Conservation (phyloP, 2,329 filamentous ascomycete species). For the Didymosphaeria variabile region DNA sequence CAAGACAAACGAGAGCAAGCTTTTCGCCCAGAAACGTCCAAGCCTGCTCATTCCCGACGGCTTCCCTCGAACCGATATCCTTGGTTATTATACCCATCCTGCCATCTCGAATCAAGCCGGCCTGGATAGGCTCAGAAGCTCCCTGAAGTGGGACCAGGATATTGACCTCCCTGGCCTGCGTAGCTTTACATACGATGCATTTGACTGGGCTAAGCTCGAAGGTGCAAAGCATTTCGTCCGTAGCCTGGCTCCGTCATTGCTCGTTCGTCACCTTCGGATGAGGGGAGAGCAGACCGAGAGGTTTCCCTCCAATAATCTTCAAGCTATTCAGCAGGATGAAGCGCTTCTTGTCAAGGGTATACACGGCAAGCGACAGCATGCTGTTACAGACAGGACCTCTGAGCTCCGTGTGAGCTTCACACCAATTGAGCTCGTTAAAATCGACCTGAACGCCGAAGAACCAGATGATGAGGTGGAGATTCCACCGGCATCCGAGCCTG, state of each 20-base stretch:
- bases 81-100: slow-evolving; percentile 89
- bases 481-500: slow-evolving; percentile 29
- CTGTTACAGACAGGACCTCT: slow-evolving; percentile 75
- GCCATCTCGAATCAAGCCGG: slow-evolving; percentile 73
- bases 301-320: slow-evolving; percentile 41
- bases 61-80: slow-evolving; percentile 81
- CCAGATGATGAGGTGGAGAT: slow-evolving; percentile 70
- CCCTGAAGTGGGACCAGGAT: slow-evolving; percentile 68
- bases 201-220: slow-evolving; percentile 82
- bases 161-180: slow-evolving; percentile 75
- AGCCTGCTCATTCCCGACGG: slow-evolving; percentile 77
- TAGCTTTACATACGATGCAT: slow-evolving; percentile 77
- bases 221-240: slow-evolving; percentile 88
- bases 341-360: slow-evolving; percentile 70
- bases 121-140: slow-evolving; percentile 63
- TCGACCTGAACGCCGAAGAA: slow-evolving; percentile 78
- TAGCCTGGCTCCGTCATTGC: slow-evolving; percentile 78
- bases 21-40: slow-evolving; percentile 80
- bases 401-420: slow-evolving; percentile 83
- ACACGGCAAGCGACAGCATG: slow-evolving; percentile 73
- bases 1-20: slow-evolving; percentile 80
- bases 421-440: slow-evolving; percentile 77
- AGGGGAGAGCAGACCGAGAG: slow-evolving; percentile 36
- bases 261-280: slow-evolving; percentile 67
- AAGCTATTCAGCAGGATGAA: slow-evolving; percentile 58